A percentile compares a stretch with the other conserved stretches of the same genome.
Conservation (phyloP, 202 grass and related monocot genomes). For the Dendrocalamus latiflorus region DNA sequence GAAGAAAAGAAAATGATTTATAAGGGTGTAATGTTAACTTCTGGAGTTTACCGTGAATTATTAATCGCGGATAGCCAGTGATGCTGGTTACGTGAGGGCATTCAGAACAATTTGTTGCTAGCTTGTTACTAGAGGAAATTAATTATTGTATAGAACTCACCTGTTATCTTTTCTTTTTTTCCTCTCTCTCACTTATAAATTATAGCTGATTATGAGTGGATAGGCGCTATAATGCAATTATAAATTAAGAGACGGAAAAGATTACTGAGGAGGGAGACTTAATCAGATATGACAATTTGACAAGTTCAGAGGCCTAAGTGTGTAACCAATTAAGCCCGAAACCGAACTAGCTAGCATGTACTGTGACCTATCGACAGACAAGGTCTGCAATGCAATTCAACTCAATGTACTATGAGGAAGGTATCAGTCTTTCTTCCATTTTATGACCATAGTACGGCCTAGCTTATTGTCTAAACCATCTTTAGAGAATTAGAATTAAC, state of each 20-base stretch:
- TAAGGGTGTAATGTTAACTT: slow-evolving; percentile 16
- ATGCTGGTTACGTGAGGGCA: neutral
- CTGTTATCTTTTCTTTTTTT: too few species aligned
- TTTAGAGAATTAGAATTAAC: too few species aligned
- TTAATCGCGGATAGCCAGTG: neutral
- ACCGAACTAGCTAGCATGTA: neutral
- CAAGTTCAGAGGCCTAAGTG: neutral
- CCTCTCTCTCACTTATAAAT: too few species aligned
- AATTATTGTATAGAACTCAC: too few species aligned
- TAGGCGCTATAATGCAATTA: neutral
- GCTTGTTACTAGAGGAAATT: too few species aligned
- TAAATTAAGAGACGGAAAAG: neutral
- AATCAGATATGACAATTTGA: neutral
- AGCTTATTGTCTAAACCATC: too few species aligned
- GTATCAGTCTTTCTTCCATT: neutral
- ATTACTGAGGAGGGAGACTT: neutral
- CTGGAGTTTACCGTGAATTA: slow-evolving; percentile 24
- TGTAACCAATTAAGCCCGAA: neutral
- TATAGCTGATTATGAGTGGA: neutral
- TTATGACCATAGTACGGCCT: neutral
- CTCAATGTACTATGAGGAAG: neutral
- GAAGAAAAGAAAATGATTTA: neutral
- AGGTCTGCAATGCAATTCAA: neutral
- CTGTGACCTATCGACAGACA: neutral
- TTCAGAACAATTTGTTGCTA: too few species aligned